These are phyloP conservation scores for Torrubiella hemipterigena DNA, from an alignment of 2,329 filamentous ascomycete genomes.

Conservation along the genomic window DNA sequence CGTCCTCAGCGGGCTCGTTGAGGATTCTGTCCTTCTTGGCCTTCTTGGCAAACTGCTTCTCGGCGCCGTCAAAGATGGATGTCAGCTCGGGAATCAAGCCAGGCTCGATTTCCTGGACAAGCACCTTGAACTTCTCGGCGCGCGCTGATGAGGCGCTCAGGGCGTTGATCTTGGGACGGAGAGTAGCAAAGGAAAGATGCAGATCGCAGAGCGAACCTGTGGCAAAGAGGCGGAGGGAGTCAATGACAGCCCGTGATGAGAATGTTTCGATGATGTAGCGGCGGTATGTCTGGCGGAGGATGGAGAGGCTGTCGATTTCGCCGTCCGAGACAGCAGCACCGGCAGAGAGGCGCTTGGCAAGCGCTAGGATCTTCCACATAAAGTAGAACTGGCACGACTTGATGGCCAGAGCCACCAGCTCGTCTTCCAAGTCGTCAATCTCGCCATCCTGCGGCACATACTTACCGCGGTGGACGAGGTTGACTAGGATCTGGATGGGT, in stretches of 20 bases:
- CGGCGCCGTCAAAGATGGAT: conserved; percentile 64
- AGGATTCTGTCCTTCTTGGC: conserved; percentile 43
- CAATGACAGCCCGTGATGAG: conserved; percentile 55
- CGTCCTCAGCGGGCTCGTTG: conserved; percentile 56
- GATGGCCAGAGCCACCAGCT: conserved; percentile 64
- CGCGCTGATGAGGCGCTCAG: conserved; percentile 15
- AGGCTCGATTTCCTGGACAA: conserved; percentile 57
- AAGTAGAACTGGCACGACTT: conserved; percentile 78
- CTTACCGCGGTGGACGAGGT: conserved; percentile 62
- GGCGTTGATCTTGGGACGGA: conserved; percentile 44
- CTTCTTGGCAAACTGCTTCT: conserved; percentile 67
- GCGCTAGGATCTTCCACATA: conserved; percentile 72
- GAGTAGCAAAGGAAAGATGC: conserved; percentile 64
- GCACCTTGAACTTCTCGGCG: conserved; percentile 20
- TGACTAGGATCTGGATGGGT: conserved; percentile 58
- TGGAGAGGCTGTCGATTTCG: conserved; percentile 48
- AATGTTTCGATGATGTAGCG: conserved; percentile 56
- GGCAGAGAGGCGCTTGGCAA: conserved; percentile 42
- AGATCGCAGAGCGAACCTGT: conserved; percentile 72
- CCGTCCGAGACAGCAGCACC: conserved; percentile 42
- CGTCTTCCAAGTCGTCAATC: conserved; percentile 66
- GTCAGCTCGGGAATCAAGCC: conserved; percentile 56
- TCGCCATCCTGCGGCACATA: conserved; percentile 57
- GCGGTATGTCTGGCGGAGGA: conserved; percentile 43
- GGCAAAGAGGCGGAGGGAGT: conserved; percentile 66